Evolutionary conservation across 163 green algal species (phyloP).

Genomic region (Scenedesmus sp.): DNA sequence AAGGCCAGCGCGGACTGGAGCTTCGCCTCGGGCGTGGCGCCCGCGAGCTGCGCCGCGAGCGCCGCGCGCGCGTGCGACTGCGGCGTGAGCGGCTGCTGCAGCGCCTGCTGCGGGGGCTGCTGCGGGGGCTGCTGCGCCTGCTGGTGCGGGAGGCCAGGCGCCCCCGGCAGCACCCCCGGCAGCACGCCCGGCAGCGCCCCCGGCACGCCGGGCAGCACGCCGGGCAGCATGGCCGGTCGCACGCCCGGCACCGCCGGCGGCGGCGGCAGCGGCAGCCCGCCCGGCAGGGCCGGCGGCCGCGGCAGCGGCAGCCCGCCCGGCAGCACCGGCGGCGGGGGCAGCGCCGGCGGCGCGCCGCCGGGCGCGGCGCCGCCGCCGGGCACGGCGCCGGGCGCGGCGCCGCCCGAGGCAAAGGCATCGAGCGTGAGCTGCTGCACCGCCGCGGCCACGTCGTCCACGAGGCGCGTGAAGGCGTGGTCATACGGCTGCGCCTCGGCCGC

Average conservation of each 20-base stretch:
- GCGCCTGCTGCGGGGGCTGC: constrained; percentile 9
- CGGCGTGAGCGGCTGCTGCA: constrained; percentile 5
- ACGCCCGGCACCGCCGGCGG: background rate
- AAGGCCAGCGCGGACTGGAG: constrained; percentile 42
- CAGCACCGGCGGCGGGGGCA: background rate
- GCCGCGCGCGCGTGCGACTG: background rate
- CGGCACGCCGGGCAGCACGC: no score
- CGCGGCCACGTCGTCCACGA: constrained; percentile 9
- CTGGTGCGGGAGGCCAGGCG: no score
- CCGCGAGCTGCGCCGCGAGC: constrained; percentile 18
- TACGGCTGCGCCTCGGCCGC: background rate
- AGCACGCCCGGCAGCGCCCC: background rate
- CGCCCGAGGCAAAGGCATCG: constrained; percentile 17
- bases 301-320: background rate
- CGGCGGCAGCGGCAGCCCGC: background rate
- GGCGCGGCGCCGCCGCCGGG: background rate
- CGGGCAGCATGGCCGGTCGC: no score
- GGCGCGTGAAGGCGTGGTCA: constrained; percentile 27
- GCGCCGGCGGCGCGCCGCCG: background rate
- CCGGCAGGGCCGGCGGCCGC: background rate
- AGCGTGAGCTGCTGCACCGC: constrained; percentile 36
- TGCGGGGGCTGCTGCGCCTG: constrained; percentile 1
- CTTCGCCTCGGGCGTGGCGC: constrained; percentile 28
- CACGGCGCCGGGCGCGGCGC: background rate
- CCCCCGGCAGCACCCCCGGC: no score